phyloP scores from a whole-genome alignment of 2,329 filamentous ascomycete species.

The Phaeosphaeriaceae sp. region DNA sequence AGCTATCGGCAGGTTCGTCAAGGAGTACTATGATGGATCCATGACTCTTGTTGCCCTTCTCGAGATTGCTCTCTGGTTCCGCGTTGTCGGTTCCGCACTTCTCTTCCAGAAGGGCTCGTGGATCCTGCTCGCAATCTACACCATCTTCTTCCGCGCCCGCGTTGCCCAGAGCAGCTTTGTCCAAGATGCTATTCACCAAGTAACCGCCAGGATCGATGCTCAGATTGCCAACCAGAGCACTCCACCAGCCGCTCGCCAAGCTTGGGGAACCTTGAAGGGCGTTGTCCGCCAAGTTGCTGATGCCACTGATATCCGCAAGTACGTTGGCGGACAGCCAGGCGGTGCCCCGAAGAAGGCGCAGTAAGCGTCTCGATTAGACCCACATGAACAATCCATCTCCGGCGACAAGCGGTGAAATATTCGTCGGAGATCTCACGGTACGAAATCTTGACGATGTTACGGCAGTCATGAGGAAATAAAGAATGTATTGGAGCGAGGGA shows the following conservation, averaged over 20 bases:
- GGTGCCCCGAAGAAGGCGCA: conserved; percentile 70
- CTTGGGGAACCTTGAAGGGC: conserved; percentile 81
- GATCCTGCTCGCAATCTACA: conserved; percentile 86
- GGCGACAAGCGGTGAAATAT: conserved; percentile 15
- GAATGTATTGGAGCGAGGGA: conserved; percentile 4
- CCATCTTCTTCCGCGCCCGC: conserved; percentile 88
- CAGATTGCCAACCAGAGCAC: conserved; percentile 85
- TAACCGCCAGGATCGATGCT: conserved; percentile 79
- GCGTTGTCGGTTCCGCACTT: conserved; percentile 79
- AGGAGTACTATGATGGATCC: conserved; percentile 95
- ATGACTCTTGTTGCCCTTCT: conserved; percentile 92
- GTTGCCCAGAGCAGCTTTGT: conserved; percentile 91
- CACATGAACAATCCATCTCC: conserved; percentile 24
- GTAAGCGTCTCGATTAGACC: conserved; percentile 25
- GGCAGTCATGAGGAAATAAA: conserved; percentile 23
- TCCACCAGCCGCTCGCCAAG: conserved; percentile 77
- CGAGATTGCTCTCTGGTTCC: conserved; percentile 86
- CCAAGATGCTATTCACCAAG: conserved; percentile 76
- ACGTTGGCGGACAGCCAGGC: conserved; percentile 62
- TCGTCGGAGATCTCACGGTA: conserved; percentile 21
- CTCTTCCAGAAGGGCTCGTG: conserved; percentile 91
- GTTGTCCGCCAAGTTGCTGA: conserved; percentile 76
- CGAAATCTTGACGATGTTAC: conserved; percentile 32
- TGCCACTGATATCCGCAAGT: conserved; percentile 78
- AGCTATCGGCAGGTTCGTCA: conserved; percentile 89